Evolutionary conservation across 192 early-diverging fungal genomes (phyloP).

Genomic region (Coemansia sp.): DNA sequence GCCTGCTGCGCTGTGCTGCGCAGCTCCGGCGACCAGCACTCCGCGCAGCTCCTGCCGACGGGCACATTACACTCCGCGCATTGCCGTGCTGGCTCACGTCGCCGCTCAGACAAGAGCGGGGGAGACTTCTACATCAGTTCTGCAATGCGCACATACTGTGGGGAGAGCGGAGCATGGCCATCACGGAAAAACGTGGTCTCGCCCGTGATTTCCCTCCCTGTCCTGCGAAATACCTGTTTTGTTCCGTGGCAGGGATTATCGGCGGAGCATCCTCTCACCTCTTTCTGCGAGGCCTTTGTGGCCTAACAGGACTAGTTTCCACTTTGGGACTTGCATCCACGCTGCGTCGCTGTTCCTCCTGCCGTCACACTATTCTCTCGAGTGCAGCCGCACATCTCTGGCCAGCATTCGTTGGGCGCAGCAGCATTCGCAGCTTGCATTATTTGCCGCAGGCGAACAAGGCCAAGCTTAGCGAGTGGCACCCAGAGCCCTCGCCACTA

Average conservation of each 20-base stretch:
- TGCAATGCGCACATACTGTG: neutral
- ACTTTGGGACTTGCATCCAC: constrained; percentile 6
- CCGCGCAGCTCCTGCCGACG: too few species aligned
- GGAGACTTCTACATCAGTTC: neutral
- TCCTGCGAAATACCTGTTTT: neutral
- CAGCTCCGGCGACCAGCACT: neutral
- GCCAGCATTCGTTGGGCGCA: neutral
- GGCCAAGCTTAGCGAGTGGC: too few species aligned
- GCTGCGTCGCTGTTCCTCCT: neutral
- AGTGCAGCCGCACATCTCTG: neutral
- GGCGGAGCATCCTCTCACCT: neutral
- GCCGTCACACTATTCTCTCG: neutral
- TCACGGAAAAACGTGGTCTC: too few species aligned
- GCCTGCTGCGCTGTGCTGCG: neutral
- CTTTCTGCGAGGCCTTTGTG: constrained; percentile 2
- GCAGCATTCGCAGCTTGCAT: neutral
- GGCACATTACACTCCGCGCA: neutral
- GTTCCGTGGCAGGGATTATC: neutral
- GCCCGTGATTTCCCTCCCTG: neutral
- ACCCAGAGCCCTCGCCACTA: too few species aligned
- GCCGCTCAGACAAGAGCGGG: neutral
- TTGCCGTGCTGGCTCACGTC: neutral
- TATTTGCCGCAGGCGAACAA: too few species aligned
- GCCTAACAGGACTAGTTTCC: constrained; percentile 4
- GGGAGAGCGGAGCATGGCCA: neutral